phyloP scores from a whole-genome alignment of 768 basidiomycete species.

The Mycena capillaripes region DNA sequence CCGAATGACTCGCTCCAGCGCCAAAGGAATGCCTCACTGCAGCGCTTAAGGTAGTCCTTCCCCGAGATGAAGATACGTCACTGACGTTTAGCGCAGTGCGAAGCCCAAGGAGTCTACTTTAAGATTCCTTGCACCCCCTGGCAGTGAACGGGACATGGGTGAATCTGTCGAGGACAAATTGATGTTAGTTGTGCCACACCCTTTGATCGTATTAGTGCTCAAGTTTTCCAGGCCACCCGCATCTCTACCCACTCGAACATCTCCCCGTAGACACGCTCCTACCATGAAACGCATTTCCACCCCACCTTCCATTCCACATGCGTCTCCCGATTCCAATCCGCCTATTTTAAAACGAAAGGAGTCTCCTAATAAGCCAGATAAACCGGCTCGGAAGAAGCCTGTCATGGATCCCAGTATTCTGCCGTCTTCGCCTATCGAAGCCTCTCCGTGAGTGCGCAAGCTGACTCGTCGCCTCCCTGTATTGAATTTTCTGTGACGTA shows the following conservation, averaged over 20 bases:
- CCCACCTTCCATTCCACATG: conserved; percentile 7
- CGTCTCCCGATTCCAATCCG: not conserved
- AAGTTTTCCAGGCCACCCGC: not conserved
- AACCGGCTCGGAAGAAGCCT: conserved; percentile 26
- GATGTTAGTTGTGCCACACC: no score
- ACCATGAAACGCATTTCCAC: not conserved
- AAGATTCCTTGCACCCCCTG: no score
- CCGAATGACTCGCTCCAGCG: conserved; percentile 4
- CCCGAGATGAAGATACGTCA: not conserved
- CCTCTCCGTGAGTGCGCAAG: conserved; percentile 5
- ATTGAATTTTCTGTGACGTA: not conserved
- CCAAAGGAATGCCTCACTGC: conserved; percentile 10
- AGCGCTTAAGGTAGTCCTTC: conserved; percentile 2
- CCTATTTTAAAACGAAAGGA: conserved; percentile 28
- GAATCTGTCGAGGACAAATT: no score
- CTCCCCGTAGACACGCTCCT: not conserved
- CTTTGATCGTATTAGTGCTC: not conserved
- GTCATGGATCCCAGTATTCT: conserved; percentile 19
- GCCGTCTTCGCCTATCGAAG: conserved; percentile 31
- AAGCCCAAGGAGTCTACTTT: not conserved
- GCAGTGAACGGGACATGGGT: no score
- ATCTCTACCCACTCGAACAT: not conserved
- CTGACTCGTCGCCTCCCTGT: not conserved
- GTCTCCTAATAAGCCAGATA: conserved; percentile 21
- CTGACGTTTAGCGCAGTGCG: not conserved